Base-by-base conservation (phyloP, 495 filamentous ascomycete species). In the Aspergillus carlsbadensis region DNA sequence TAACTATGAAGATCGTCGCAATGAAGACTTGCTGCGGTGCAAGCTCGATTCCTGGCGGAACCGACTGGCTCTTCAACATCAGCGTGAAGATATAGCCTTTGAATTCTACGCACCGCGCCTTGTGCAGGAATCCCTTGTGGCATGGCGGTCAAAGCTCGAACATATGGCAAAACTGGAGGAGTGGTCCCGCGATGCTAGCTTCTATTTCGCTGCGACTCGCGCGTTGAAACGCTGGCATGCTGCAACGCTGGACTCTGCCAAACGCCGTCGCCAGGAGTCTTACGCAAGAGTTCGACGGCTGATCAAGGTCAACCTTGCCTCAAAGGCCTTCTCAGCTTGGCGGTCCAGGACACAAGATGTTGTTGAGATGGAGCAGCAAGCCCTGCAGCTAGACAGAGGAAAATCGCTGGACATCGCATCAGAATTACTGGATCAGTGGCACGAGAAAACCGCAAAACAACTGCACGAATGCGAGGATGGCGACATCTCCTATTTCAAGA, bases 261-360 rank as follows among this genome's bases (percentile, higher is more conserved):
- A 81, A 53, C 73, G 78, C 51, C 82, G 81, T 41, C 77, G 83
- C 8, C 80, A 82, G 44, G 77, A 82, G 20, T 78, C 83, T 8
- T 89, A 90, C 70, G 72, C 76, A 0, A 75, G 77, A 41, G 67
- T 86, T 20, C 73, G 87, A 41, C 71, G 84, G 37, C 78, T 66
- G 44, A 61, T 73, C 20, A 90, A 89, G 64, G 77, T 85, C 48
- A 81, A 76, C 10, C 68, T 87, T 37, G 84, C 78, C 11, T 68
- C 71, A 34, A 69, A 70, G 6, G 68, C 71, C 22, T 56, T 86
- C 41, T 42, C 55, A 4, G 57, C 37, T 10, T 87, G 82, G 83
- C 66, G 64, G n/a, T 63, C 70, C 7, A 74, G 72, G 50, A 68
- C 77, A 6, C 66, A 63, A 6, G 57, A 64, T 17, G 60, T 78